These are phyloP conservation scores for Lophium mytilinum DNA, from an alignment of 495 filamentous ascomycete species.

Conservation along the genomic window DNA sequence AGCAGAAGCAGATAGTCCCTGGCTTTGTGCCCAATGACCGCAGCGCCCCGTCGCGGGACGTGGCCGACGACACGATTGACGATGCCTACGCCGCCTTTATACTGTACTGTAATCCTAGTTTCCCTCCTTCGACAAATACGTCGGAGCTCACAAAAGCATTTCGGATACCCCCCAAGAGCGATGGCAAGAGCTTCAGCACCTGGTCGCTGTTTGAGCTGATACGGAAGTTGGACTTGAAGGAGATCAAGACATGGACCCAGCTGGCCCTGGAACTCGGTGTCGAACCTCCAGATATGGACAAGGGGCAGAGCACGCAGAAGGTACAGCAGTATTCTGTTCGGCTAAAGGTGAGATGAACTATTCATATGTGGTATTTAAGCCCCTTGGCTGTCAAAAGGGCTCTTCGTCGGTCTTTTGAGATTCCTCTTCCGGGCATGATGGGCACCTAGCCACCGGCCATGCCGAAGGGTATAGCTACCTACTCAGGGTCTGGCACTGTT, in stretches of 20 bases:
- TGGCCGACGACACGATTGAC: constrained; percentile 69
- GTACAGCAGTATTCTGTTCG: constrained; percentile 96
- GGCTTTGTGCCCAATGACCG: constrained; percentile 30
- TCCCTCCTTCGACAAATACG: constrained; percentile 31
- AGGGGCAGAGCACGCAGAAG: constrained; percentile 91
- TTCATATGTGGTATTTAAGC: no score
- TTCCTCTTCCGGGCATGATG: no score
- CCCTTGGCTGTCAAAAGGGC: no score
- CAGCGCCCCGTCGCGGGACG: constrained; percentile 57
- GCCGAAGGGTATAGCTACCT: no score
- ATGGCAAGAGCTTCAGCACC: constrained; percentile 84
- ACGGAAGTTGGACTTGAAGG: constrained; percentile 69
- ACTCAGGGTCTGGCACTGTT: no score
- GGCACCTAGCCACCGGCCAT: no score
- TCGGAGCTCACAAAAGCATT: constrained; percentile 71
- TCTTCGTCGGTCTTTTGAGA: no score
- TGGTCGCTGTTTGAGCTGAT: constrained; percentile 79
- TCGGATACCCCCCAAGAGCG: constrained; percentile 77
- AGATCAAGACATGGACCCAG: constrained; percentile 95
- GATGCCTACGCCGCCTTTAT: constrained; percentile 85
- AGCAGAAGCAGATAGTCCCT: constrained; percentile 14
- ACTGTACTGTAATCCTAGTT: constrained; percentile 60
- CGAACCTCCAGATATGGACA: constrained; percentile 72
- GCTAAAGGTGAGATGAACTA: constrained; percentile 58
- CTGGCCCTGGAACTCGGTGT: constrained; percentile 84